Evolutionary conservation across 768 basidiomycete species (phyloP).

Genomic region (Suillus spraguei): DNA sequence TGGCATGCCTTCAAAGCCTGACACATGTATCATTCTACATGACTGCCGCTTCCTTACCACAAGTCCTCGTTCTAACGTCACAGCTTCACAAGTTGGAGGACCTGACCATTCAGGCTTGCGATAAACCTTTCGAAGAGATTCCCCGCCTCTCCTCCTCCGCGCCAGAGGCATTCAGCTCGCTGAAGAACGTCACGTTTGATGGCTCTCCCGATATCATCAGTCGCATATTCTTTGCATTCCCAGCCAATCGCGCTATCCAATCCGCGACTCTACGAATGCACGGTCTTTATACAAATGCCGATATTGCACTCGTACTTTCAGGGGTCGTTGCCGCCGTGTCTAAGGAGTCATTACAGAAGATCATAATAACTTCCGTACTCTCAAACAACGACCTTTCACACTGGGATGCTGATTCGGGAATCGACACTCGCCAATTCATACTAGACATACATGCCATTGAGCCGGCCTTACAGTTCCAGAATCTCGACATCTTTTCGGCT

Average conservation of each 20-base stretch:
- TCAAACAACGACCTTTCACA: background rate
- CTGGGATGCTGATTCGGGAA: background rate
- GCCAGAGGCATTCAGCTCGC: background rate
- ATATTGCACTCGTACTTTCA: background rate
- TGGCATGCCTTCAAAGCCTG: background rate
- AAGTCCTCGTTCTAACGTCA: constrained; percentile 3
- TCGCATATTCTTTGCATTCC: background rate
- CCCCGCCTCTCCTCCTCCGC: background rate
- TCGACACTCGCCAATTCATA: background rate
- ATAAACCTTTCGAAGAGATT: constrained; percentile 3
- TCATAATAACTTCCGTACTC: constrained; percentile 2
- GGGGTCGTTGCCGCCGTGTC: background rate
- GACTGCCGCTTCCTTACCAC: background rate
- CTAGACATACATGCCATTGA: constrained; percentile 8
- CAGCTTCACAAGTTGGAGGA: background rate
- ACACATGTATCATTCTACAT: constrained; percentile 2
- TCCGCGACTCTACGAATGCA: background rate
- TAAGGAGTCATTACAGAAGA: background rate
- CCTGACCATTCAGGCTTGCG: background rate
- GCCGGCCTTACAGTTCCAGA: constrained; percentile 3
- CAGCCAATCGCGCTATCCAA: background rate
- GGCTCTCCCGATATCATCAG: background rate
- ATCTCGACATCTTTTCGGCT: constrained; percentile 3
- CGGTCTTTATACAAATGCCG: background rate
- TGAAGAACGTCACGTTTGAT: background rate